phyloP scores from a whole-genome alignment of 495 filamentous ascomycete species.

The Annulohypoxylon nitens region DNA sequence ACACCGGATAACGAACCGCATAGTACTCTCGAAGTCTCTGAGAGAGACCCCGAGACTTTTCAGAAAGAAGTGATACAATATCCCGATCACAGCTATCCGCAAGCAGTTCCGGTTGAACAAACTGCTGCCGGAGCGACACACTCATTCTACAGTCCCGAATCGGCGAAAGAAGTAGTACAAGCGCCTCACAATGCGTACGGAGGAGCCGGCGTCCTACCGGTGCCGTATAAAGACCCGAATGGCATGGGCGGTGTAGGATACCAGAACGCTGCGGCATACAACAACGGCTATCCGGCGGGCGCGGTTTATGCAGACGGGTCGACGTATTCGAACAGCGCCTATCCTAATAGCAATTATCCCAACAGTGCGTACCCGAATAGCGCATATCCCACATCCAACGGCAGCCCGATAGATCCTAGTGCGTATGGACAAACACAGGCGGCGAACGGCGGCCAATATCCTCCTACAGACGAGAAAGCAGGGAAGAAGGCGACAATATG shows the following conservation, averaged over 20 bases:
- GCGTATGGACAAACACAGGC: constrained; percentile 16
- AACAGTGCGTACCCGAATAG: constrained; percentile 22
- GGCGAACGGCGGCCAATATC: constrained; percentile 15
- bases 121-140: constrained; percentile 17
- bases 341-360: constrained; percentile 1
- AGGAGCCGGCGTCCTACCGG: constrained; percentile 16
- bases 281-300: constrained; percentile 22
- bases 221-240: constrained; percentile 35
- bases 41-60: constrained; percentile 34
- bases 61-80: constrained; percentile 45
- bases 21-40: constrained; percentile 45
- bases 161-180: constrained; percentile 40
- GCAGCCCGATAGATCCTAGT: constrained; percentile 24
- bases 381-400: constrained; percentile 25
- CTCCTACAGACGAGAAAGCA: constrained; percentile 26
- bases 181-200: constrained; percentile 21
- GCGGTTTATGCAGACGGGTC: constrained; percentile 25
- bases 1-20: constrained; percentile 20
- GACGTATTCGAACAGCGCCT: constrained; percentile 8
- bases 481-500: constrained; percentile 33
- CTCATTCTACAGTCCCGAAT: constrained; percentile 40
- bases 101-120: constrained; percentile 44
- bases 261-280: constrained; percentile 15
- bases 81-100: constrained; percentile 42
- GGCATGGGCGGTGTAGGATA: constrained; percentile 16